Percentiles rank a stretch among this genome's conserved stretches.
Conservation (phyloP, 768 basidiomycete genomes). For the Suillus placidus region DNA sequence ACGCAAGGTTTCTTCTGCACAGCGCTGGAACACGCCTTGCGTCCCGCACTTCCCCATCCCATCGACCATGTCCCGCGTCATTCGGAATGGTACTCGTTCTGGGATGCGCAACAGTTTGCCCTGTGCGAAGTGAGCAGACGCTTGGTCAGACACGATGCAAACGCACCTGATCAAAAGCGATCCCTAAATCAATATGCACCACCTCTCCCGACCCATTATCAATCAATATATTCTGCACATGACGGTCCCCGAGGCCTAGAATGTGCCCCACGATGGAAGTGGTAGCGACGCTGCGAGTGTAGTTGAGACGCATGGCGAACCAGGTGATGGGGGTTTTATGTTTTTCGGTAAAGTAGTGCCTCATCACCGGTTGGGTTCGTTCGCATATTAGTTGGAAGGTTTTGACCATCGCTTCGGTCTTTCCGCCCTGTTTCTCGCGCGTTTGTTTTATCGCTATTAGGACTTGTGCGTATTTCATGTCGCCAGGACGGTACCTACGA, state of each 20-base stretch:
- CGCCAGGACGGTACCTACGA: constrained; percentile 66
- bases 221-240: constrained; percentile 88
- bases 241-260: constrained; percentile 91
- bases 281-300: constrained; percentile 90
- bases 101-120: constrained; percentile 79
- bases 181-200: constrained; percentile 95
- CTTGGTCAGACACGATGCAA: background rate
- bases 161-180: constrained; percentile 90
- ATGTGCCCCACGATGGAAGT: constrained; percentile 94
- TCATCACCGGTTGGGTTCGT: constrained; percentile 81
- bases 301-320: constrained; percentile 89
- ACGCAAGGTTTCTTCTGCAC: constrained; percentile 91
- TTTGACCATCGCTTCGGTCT: constrained; percentile 33
- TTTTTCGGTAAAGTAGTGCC: constrained; percentile 91
- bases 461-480: constrained; percentile 43
- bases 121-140: constrained; percentile 40
- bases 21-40: constrained; percentile 92
- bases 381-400: constrained; percentile 43
- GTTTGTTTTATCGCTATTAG: constrained; percentile 31
- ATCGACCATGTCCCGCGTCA: constrained; percentile 93
- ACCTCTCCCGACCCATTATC: constrained; percentile 84
- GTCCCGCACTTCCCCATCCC: constrained; percentile 90
- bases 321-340: constrained; percentile 88
- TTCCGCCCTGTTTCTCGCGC: constrained; percentile 34
- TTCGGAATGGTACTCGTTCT: constrained; percentile 91